These are phyloP conservation scores for Pichia phayaonensis DNA, from an alignment of 805 yeast genomes.

Conservation along the genomic window DNA sequence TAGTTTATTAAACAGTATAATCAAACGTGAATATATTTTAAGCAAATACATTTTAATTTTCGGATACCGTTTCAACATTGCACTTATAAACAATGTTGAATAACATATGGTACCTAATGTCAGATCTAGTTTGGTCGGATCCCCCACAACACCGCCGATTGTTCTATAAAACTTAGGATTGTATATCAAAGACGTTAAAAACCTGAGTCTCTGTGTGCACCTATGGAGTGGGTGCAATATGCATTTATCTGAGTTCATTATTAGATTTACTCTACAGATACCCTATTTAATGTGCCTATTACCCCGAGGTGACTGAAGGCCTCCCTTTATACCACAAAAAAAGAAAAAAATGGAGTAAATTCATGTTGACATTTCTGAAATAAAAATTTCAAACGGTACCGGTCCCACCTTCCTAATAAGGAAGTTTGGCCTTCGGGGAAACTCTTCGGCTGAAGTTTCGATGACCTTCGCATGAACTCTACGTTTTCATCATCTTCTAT, in stretches of 20 bases:
- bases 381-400: not conserved
- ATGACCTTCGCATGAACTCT: too few species aligned
- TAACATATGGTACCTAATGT: slow-evolving; percentile 30
- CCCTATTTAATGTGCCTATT: not conserved
- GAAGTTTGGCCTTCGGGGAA: not conserved
- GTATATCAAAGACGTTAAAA: slow-evolving; percentile 16
- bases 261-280: not conserved
- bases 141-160: slow-evolving; percentile 19
- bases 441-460: not conserved
- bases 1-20: not conserved
- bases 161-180: slow-evolving; percentile 24
- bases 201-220: slow-evolving; percentile 9
- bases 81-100: slow-evolving; percentile 21
- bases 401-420: not conserved
- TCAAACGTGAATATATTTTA: not conserved
- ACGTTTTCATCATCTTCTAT: not conserved
- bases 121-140: slow-evolving; percentile 24
- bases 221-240: not conserved
- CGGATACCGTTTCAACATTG: slow-evolving; percentile 6
- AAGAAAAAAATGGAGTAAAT: not conserved
- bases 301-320: not conserved
- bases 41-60: not conserved
- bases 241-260: not conserved
- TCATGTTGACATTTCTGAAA: not conserved
- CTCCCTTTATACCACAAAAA: not conserved